Percentiles rank a stretch among this genome's conserved stretches.
Conservation (phyloP, 23 red algal genomes). For the Gracilaria caudata region DNA sequence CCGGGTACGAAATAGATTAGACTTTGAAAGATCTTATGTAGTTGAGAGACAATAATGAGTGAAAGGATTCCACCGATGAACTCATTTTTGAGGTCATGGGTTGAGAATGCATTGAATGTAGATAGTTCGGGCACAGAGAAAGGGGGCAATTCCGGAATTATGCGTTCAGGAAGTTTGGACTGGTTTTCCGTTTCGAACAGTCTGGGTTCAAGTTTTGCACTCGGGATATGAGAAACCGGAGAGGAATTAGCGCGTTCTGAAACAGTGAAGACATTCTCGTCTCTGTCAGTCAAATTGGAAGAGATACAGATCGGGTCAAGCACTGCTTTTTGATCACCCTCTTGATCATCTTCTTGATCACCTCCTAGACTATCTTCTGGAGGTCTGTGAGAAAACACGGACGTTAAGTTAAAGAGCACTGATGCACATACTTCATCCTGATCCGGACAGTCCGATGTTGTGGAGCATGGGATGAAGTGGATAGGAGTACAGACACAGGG, state of each 20-base stretch:
- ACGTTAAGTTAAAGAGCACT: neutral
- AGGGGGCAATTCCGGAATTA: neutral
- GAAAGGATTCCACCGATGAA: constrained; percentile 8
- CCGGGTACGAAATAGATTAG: too few relatives aligned
- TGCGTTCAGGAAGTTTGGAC: neutral
- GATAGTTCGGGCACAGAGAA: neutral
- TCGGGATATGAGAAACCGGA: neutral
- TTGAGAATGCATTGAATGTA: neutral
- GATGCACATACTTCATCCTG: neutral
- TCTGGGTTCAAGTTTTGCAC: neutral
- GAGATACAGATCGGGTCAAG: neutral
- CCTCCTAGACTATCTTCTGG: too few relatives aligned
- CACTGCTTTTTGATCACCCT: neutral
- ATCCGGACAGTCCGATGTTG: neutral
- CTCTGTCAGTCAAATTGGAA: neutral
- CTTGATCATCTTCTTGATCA: too few relatives aligned
- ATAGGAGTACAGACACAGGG: neutral
- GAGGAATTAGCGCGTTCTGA: neutral
- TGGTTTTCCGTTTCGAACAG: neutral
- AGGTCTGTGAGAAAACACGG: neutral
- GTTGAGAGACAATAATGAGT: neutral
- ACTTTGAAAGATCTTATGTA: neutral
- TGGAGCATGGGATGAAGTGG: neutral
- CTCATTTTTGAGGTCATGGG: neutral
- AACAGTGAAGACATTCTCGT: neutral